Conservation (phyloP, 306 rosid genomes). For the Vigna unguiculata region DNA sequence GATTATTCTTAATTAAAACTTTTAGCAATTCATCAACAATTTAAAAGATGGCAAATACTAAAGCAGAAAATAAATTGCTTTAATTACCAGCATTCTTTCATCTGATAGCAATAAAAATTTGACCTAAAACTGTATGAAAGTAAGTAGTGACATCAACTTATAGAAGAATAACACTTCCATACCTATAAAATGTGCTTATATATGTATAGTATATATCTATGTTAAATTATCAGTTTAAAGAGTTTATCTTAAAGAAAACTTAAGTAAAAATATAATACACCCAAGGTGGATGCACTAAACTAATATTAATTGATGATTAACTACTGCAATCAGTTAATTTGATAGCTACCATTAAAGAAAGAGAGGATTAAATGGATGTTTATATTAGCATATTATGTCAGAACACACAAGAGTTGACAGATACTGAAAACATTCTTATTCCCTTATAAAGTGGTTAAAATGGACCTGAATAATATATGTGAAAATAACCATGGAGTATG, state of each 20-base stretch:
- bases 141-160: not conserved
- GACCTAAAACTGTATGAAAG: not conserved
- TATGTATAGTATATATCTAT: too few relatives aligned
- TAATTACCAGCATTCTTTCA: not conserved
- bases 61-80: too few relatives aligned
- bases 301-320: not conserved
- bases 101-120: not conserved
- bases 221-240: not conserved
- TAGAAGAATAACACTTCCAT: not conserved
- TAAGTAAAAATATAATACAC: not conserved
- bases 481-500: not conserved
- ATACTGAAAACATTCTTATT: not conserved
- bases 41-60: too few relatives aligned
- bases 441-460: not conserved
- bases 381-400: not conserved
- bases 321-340: not conserved
- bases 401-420: not conserved
- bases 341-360: not conserved
- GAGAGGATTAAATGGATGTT: slow-evolving; percentile 8
- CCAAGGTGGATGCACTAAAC: not conserved
- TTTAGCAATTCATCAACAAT: too few relatives aligned
- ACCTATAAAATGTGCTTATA: too few relatives aligned
- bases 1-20: too few relatives aligned
- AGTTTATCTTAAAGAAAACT: not conserved
- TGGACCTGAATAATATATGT: not conserved